A percentile compares a stretch with the other conserved stretches of the same genome.
phyloP scores from a whole-genome alignment of 805 yeast genomes.

The Candida xyloterini region DNA sequence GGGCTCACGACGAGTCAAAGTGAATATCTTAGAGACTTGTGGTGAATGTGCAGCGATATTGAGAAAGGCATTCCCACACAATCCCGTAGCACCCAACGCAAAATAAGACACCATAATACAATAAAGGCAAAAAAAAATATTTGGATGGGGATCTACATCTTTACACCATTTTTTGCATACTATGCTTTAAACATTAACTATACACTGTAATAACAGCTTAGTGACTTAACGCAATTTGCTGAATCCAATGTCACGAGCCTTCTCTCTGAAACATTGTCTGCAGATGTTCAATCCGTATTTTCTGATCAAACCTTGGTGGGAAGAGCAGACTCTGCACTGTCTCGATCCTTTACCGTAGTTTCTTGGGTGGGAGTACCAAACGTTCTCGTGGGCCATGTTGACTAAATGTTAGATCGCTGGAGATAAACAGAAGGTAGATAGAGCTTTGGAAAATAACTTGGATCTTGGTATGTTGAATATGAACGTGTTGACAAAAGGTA shows the following conservation, averaged over 20 bases:
- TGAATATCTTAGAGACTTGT: slow-evolving; percentile 38
- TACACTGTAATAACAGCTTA: slow-evolving; percentile 7
- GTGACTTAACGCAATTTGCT: slow-evolving; percentile 87
- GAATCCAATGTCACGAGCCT: slow-evolving; percentile 98
- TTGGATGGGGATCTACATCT: slow-evolving; percentile 1
- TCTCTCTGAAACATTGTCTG: slow-evolving; percentile 99
- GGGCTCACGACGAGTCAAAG: slow-evolving; percentile 52
- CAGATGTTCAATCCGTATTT: slow-evolving; percentile 99
- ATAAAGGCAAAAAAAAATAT: too few species aligned
- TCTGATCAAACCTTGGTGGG: slow-evolving; percentile 99
- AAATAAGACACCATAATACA: slow-evolving; percentile 22
- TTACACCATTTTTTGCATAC: slow-evolving; percentile 7
- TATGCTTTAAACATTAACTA: slow-evolving; percentile 12
- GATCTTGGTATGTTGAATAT: neutral
- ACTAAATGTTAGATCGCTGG: slow-evolving; percentile 17
- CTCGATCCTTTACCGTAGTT: slow-evolving; percentile 99
- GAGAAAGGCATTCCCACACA: slow-evolving; percentile 62
- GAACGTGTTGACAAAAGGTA: neutral
- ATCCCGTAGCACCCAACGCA: slow-evolving; percentile 74
- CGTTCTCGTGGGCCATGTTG: slow-evolving; percentile 99
- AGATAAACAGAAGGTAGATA: neutral
- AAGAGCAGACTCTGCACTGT: slow-evolving; percentile 98
- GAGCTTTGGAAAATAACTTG: neutral
- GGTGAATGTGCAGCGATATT: slow-evolving; percentile 39
- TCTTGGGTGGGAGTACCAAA: slow-evolving; percentile 99